Evolutionary conservation across 257 asterid genomes (phyloP).

Genomic region (Solanum stenotomum): DNA sequence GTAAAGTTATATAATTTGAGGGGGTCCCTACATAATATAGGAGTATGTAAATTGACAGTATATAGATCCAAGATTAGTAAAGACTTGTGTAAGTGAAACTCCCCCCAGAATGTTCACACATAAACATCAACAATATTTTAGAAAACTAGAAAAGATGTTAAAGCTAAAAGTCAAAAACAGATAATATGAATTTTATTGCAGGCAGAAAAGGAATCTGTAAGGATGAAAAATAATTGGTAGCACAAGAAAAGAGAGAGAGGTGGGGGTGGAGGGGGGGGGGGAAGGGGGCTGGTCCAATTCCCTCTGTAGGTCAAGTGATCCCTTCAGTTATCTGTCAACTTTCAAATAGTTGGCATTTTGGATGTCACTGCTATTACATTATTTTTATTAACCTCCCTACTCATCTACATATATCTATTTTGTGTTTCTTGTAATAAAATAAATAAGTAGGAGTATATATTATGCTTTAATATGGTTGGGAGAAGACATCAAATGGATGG

Average conservation of each 20-base stretch:
- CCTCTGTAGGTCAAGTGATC: background rate
- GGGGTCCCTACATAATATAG: background rate
- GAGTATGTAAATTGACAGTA: background rate
- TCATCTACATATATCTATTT: background rate
- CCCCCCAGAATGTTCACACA: constrained; percentile 3
- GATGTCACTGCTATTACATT: background rate
- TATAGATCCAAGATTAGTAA: background rate
- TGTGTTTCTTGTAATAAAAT: background rate
- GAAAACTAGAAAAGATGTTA: background rate
- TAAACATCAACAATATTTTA: background rate
- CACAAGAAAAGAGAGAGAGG: background rate
- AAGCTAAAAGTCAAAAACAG: constrained; percentile 10
- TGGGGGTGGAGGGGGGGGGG: background rate
- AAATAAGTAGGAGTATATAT: background rate
- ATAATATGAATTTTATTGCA: constrained; percentile 1
- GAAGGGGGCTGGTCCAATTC: background rate
- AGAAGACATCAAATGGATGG: background rate
- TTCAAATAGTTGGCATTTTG: background rate
- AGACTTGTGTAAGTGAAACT: background rate
- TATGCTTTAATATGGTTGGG: background rate
- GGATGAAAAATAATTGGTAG: constrained; percentile 19
- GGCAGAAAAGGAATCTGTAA: constrained; percentile 22
- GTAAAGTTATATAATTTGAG: background rate
- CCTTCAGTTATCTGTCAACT: constrained; percentile 3
- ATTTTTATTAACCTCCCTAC: background rate